Base-by-base conservation (phyloP, 495 filamentous ascomycete species). In the Trichoderma erinaceum region DNA sequence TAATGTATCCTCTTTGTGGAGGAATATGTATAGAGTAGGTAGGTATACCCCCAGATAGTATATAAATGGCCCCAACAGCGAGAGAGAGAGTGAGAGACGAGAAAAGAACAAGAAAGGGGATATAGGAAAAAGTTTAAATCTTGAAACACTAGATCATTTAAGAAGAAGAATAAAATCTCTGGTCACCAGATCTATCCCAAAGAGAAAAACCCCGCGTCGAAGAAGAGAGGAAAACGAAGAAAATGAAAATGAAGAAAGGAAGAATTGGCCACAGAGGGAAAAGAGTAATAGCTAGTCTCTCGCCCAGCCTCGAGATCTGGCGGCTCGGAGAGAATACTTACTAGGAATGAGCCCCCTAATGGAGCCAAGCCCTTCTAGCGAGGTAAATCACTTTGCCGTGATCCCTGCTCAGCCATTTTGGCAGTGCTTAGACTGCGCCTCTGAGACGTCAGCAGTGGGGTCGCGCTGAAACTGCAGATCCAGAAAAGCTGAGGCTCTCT, bases 401-500 rank as follows among this genome's bases (percentile, higher is more conserved):
- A 52, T 52, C 48, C 48, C 48, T 52, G 56, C 23, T 16, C 16
- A 15, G 25, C 35, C 23, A 32, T 29, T 61, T 32, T 32, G 56
- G 25, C 25, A 61, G 56, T 61, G 56, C 56, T 11, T 13, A 21
- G 29, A 32, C 56, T 61, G 56, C 56, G 56, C 56, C 56, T 61
- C 56, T 38, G 56, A 61, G 56, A 61, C 56, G 56, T 61, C 56
- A 61, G 56, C 56, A 61, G 56, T 61, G 56, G 56, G 27, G 56
- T 12, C 25, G 56, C 56, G 56, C 56, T 61, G 56, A 61, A 61
- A 61, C 56, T 61, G 56, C 25, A 52, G 48, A 52, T 52, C 48
- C 10, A 4, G n/a, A n/a, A 61, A 11, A 32, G 56, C 10, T 15
- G 56, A 11, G 56, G 56, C 23, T 61, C 56, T 61, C 29, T 29